phyloP scores from a whole-genome alignment of 164 flowering plant genomes.

The Chimonanthus salicifolius region DNA sequence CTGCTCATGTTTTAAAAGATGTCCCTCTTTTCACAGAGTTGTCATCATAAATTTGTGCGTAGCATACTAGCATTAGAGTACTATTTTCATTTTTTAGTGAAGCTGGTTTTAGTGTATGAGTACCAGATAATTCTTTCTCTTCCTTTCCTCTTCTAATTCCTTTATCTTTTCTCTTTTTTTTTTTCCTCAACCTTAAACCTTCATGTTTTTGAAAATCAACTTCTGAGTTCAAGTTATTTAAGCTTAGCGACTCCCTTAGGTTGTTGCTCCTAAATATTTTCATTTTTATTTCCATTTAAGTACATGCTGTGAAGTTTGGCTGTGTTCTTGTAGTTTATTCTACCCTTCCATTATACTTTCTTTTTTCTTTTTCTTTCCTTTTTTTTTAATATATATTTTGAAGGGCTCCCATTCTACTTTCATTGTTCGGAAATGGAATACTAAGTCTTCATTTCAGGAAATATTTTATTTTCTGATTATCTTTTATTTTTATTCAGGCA shows the following conservation, averaged over 20 bases:
- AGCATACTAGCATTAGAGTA: too few species aligned
- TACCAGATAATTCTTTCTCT: too few species aligned
- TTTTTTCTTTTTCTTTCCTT: background rate
- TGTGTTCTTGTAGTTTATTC: background rate
- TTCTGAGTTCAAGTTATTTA: too few species aligned
- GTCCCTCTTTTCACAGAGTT: too few species aligned
- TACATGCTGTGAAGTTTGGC: background rate
- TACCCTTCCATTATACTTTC: background rate
- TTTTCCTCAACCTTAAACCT: background rate
- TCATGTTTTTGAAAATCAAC: background rate
- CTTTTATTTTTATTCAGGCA: conserved; percentile 42
- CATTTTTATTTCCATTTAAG: background rate
- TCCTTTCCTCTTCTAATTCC: background rate
- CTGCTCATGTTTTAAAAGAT: too few species aligned
- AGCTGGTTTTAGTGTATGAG: too few species aligned
- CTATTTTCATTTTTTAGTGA: too few species aligned
- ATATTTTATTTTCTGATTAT: conserved; percentile 1
- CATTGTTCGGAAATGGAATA: background rate
- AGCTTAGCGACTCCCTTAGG: background rate
- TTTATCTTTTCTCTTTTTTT: background rate
- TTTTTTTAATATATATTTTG: background rate
- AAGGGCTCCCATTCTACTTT: background rate
- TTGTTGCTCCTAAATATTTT: background rate
- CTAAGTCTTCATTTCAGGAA: background rate
- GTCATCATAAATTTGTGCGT: too few species aligned